Conservation (phyloP, 495 filamentous ascomycete genomes). For the Bathelium albidoporum region DNA sequence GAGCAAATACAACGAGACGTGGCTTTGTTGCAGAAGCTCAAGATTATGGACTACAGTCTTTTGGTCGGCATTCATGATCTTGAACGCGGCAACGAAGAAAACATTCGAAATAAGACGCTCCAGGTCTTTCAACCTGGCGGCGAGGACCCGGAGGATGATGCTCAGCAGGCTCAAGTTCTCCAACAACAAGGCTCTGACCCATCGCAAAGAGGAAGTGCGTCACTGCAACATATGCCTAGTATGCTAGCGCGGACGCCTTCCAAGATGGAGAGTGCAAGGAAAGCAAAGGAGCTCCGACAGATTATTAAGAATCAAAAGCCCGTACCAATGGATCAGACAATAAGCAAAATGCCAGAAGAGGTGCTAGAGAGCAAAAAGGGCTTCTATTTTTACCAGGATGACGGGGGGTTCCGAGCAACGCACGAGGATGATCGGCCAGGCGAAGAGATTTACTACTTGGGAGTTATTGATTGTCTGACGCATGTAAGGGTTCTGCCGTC, state of each 20-base stretch:
- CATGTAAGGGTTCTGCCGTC: conserved; percentile 52
- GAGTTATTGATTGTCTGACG: conserved; percentile 95
- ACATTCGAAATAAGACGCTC: conserved; percentile 86
- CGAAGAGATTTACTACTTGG: conserved; percentile 94
- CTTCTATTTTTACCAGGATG: conserved; percentile 79
- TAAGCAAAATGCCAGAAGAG: conserved; percentile 77
- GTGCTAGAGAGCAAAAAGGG: conserved; percentile 56
- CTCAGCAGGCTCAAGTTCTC: conserved; percentile 34
- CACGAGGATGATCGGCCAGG: conserved; percentile 77
- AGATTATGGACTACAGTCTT: conserved; percentile 99
- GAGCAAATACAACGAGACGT: conserved; percentile 85
- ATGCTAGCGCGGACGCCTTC: conserved; percentile 84
- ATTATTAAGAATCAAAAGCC: conserved; percentile 88
- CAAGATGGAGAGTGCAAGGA: conserved; percentile 83
- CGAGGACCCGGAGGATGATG: conserved; percentile 40
- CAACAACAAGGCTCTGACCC: not conserved
- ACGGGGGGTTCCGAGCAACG: conserved; percentile 87
- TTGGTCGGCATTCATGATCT: conserved; percentile 90
- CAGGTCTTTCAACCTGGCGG: conserved; percentile 92
- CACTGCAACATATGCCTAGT: not conserved
- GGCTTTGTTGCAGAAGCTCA: conserved; percentile 66
- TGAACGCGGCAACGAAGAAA: conserved; percentile 83
- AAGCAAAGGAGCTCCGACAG: conserved; percentile 83
- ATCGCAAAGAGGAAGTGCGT: conserved; percentile 3
- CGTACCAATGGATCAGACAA: conserved; percentile 73